Evolutionary conservation across 352 stramenopile genomes (phyloP), one percentile per base, ranked within the genome.

Genomic region (Halophytophthora batemanensis): DNA sequence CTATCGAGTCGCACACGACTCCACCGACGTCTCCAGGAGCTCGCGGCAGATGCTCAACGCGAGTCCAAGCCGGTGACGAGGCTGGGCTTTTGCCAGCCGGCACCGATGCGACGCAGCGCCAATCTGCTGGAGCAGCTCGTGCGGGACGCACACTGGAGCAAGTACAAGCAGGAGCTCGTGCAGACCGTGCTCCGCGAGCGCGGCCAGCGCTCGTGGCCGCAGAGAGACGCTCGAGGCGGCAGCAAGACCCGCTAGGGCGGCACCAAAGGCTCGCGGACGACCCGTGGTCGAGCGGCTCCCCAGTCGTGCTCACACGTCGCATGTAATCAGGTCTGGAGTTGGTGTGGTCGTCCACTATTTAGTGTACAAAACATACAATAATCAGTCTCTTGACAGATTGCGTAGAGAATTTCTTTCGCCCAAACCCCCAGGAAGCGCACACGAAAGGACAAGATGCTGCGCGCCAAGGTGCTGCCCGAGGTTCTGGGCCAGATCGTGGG

Each of bases 401-500:
- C n/a, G n/a, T n/a, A n/a, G n/a, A n/a, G n/a, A n/a, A n/a, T n/a
- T n/a, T n/a, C n/a, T n/a, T n/a, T n/a, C n/a, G n/a, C n/a, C n/a
- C n/a, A n/a, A 31, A 31, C 25, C 25, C 25, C 25, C 25, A 31
- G 25, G 4, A 31, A 31, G n/a, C n/a, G n/a, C n/a, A n/a, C n/a
- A n/a, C 25, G 25, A 31, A 8, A 31, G 25, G 25, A 8, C 25
- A 70, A 53, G 6, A 93, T 94, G 84, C 62, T 94, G 46, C 80
- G 84, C 38, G 79, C 81, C 15, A 87, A 87, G 56, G 77, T 87
- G 51, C 56, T 94, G 44, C 82, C 84, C 8, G 82, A 91, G 36
- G 72, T 94, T 47, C 70, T 94, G 14, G 60, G 59, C 41, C 82
- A 93, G 67, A 86, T 92, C 46, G 71, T 93, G 39, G 80, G 81